Evolutionary conservation across 148 eudicot genomes (phyloP).

Genomic region (Cornus kousa): DNA sequence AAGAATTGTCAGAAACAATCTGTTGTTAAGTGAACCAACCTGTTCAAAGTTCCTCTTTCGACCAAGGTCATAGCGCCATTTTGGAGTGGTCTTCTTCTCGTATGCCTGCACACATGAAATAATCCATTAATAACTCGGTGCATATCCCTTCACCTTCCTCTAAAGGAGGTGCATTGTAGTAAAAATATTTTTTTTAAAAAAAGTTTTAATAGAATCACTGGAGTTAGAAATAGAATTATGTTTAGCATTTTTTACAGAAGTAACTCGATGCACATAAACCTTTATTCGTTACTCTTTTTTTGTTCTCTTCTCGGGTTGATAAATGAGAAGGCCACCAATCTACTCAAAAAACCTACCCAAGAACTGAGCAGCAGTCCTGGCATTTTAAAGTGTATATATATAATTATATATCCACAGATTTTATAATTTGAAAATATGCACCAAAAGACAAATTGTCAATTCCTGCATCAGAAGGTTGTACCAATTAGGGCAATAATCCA

Average conservation of each 20-base stretch:
- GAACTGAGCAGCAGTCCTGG: neutral
- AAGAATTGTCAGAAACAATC: neutral
- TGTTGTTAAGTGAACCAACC: conserved; percentile 37
- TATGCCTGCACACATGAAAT: conserved; percentile 61
- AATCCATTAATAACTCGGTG: neutral
- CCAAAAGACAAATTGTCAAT: no score
- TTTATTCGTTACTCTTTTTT: no score
- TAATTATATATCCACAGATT: no score
- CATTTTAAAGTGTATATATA: no score
- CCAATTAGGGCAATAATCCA: no score
- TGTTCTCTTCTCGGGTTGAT: neutral
- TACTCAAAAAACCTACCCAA: neutral
- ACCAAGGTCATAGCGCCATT: conserved; percentile 93
- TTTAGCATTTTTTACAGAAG: neutral
- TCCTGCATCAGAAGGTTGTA: no score
- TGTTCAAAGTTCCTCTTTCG: conserved; percentile 93
- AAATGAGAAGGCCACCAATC: neutral
- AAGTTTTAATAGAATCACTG: neutral
- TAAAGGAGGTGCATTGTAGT: neutral
- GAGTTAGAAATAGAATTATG: neutral
- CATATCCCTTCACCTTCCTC: neutral
- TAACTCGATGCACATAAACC: neutral
- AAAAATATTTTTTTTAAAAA: neutral
- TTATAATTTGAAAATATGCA: no score
- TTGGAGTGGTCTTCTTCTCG: conserved; percentile 86